Conservation (phyloP, 75 land plant species). For the Pinus tabuliformis region DNA sequence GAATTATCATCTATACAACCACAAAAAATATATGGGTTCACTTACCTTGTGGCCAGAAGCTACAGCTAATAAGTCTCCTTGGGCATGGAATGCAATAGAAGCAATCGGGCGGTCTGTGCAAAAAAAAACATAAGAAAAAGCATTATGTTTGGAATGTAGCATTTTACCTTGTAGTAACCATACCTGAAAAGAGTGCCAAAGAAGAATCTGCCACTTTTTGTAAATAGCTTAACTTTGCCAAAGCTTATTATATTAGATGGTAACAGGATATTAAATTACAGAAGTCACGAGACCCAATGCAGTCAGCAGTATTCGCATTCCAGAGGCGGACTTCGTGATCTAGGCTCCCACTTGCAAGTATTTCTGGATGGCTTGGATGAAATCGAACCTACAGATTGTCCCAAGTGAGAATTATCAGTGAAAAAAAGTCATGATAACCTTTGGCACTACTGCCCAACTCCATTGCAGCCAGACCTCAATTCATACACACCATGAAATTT, state of each 20-base stretch:
- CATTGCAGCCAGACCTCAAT: too few relatives aligned
- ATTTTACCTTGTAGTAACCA: not conserved
- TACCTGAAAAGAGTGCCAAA: not conserved
- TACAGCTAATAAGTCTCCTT: conserved; percentile 87
- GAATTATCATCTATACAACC: too few relatives aligned
- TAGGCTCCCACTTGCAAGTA: conserved; percentile 95
- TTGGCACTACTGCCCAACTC: too few relatives aligned
- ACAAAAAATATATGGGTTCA: not conserved
- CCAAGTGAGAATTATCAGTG: not conserved
- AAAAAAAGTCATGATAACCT: not conserved
- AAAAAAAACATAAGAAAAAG: not conserved
- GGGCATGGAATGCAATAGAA: conserved; percentile 94
- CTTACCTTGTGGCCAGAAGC: conserved; percentile 93
- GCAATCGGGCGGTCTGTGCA: conserved; percentile 90
- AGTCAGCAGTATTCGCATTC: conserved; percentile 86
- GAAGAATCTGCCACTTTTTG: not conserved
- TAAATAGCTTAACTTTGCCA: not conserved
- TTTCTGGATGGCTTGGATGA: conserved; percentile 76
- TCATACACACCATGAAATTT: too few relatives aligned
- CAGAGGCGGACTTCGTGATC: conserved; percentile 95
- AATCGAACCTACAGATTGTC: conserved; percentile 68
- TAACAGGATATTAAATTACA: conserved; percentile 37
- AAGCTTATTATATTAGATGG: not conserved
- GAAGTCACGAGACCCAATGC: conserved; percentile 84
- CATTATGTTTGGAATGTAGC: not conserved